Evolutionary conservation across 306 rosid genomes (phyloP).

Genomic region (Phaseolus lunatus): DNA sequence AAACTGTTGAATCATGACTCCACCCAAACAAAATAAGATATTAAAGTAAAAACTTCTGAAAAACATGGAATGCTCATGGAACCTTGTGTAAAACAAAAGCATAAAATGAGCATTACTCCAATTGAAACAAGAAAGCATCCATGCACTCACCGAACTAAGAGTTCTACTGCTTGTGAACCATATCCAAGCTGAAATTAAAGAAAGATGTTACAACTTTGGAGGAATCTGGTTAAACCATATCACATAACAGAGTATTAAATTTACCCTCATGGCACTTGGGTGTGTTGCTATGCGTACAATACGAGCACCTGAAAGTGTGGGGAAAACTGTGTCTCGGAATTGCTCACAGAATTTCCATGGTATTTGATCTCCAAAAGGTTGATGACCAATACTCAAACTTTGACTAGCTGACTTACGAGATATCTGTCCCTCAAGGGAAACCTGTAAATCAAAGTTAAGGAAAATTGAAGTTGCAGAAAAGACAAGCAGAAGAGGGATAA

Average conservation of each 20-base stretch:
- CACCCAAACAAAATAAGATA: constrained; percentile 22
- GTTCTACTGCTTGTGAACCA: constrained; percentile 97
- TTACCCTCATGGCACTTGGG: constrained; percentile 94
- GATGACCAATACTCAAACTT: constrained; percentile 82
- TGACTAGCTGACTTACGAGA: constrained; percentile 80
- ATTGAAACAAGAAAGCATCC: constrained; percentile 35
- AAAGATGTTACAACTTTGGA: constrained; percentile 24
- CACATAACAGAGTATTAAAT: constrained; percentile 5
- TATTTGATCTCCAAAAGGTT: constrained; percentile 92
- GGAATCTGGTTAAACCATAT: constrained; percentile 38
- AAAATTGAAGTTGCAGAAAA: constrained; percentile 32
- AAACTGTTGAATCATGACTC: background rate
- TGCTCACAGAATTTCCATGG: constrained; percentile 98
- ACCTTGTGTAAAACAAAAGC: constrained; percentile 28
- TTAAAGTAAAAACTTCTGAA: background rate
- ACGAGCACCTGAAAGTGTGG: constrained; percentile 93
- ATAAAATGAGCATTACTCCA: constrained; percentile 20
- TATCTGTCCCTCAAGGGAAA: constrained; percentile 90
- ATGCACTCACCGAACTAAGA: constrained; percentile 80
- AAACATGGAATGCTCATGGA: constrained; percentile 13
- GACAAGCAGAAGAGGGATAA: constrained; percentile 25
- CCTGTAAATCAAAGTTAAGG: constrained; percentile 52
- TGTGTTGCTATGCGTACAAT: constrained; percentile 98
- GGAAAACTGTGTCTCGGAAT: constrained; percentile 85
- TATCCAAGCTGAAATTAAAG: constrained; percentile 79